Evolutionary conservation across 164 flowering plant genomes (phyloP), one percentile per base, ranked within the genome.

Genomic region (Buxus sempervirens): DNA sequence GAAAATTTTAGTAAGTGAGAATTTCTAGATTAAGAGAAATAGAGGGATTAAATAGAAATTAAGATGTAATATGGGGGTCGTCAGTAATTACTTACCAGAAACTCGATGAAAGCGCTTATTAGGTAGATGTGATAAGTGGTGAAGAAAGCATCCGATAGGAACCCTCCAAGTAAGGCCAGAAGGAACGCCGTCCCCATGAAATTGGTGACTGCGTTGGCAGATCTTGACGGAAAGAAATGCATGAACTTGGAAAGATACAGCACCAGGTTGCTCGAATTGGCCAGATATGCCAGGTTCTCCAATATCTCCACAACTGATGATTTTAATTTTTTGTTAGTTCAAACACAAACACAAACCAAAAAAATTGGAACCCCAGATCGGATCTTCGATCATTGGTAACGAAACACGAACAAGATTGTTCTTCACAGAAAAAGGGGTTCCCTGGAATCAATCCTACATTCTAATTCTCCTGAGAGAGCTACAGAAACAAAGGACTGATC

Each of bases 181-280:
- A 89, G 84, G 73, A 89, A 91, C 22, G 97, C 87, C 0, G 97
- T 91, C 63, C 97, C 97, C 97, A 91, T 91, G 83, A 89, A 91
- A 70, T 84, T 84, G 68, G 97, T 91, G 19, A 91, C 95, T 2
- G 77, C 75, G 77, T 82, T 89, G 58, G 97, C 88, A 0, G 95
- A 77, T 63, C 63, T 70, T 3, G 93, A 80, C 15, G 89, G 93
- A 0, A 90, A 83, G 63, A 81, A 80, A 69, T 85, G 84, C 94
- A 90, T 92, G 80, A 73, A 84, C 38, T 72, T 78, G 8, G 82
- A 65, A 45, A 92, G 77, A 70, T 92, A 92, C 0, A 85, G 74
- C 64, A 92, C 94, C 21, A 92, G 77, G 77, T 92, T 92, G 85
- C 92, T 88, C 25, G 94, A 88, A 76, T 84, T 92, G 0, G 93